Evolutionary conservation across 495 filamentous ascomycete genomes (phyloP).

Genomic region (Podospora pseudopauciseta): DNA sequence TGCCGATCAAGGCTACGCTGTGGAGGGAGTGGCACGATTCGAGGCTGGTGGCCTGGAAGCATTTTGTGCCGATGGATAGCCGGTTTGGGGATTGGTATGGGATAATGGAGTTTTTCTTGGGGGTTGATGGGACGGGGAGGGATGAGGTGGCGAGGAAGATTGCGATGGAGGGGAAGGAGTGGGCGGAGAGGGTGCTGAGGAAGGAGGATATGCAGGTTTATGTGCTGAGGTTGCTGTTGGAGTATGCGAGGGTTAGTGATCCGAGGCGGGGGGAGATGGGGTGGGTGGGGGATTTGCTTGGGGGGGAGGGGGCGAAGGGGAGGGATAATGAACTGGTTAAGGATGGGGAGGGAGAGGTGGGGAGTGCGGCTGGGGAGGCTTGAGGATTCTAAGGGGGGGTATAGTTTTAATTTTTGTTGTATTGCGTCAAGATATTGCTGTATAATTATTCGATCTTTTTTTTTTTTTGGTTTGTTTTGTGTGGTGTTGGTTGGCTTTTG

Average conservation of each 20-base stretch:
- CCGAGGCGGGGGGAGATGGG: constrained; percentile 42
- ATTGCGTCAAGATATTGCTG: neutral
- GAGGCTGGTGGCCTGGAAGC: constrained; percentile 64
- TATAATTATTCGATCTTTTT: neutral
- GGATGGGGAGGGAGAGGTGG: neutral
- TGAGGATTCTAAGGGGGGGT: neutral
- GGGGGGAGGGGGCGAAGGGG: neutral
- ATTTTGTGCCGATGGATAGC: constrained; percentile 85
- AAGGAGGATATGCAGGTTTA: constrained; percentile 72
- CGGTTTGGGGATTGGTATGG: constrained; percentile 71
- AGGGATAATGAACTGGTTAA: neutral
- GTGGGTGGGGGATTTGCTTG: constrained; percentile 37
- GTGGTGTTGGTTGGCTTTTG: neutral
- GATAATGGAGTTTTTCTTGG: constrained; percentile 77
- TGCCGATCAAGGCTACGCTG: constrained; percentile 69
- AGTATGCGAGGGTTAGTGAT: constrained; percentile 66
- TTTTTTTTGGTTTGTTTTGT: neutral
- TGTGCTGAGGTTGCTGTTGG: constrained; percentile 63
- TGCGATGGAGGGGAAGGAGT: constrained; percentile 58
- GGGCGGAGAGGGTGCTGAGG: constrained; percentile 63
- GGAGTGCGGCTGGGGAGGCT: constrained; percentile 1
- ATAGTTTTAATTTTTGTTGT: neutral
- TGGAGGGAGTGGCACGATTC: constrained; percentile 76
- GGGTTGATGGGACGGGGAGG: constrained; percentile 46
- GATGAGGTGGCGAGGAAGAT: constrained; percentile 41